A percentile compares a stretch with the other conserved stretches of the same genome.
These are phyloP conservation scores for Puccinia hordei DNA, from an alignment of 1,284 basidiomycete species.

Conservation along the genomic window DNA sequence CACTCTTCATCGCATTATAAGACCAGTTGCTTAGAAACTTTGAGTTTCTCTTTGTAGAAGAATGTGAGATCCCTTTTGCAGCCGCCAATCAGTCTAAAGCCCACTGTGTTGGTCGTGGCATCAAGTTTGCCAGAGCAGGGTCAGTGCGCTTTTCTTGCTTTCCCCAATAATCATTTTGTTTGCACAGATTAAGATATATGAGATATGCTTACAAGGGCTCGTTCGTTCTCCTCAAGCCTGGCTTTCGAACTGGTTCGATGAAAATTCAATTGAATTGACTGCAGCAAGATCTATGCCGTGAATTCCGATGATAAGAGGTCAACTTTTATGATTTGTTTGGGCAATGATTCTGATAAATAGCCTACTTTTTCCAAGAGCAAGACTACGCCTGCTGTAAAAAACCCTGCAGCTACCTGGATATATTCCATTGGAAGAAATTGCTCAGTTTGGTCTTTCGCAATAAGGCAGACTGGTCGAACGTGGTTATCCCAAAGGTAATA, in stretches of 20 bases:
- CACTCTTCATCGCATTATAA: not conserved
- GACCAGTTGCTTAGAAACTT: slow-evolving; percentile 8
- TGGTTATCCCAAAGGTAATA: not conserved
- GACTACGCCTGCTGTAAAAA: slow-evolving; percentile 69
- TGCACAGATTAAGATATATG: too few relatives aligned
- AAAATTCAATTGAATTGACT: slow-evolving; percentile 35
- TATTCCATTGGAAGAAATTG: not conserved
- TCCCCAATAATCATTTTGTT: not conserved
- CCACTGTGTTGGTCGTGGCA: slow-evolving; percentile 23
- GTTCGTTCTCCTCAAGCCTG: slow-evolving; percentile 19
- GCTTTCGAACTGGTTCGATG: slow-evolving; percentile 28
- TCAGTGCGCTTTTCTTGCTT: not conserved
- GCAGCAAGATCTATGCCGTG: slow-evolving; percentile 17
- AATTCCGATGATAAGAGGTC: not conserved
- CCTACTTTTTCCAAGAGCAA: slow-evolving; percentile 69
- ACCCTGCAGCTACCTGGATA: slow-evolving; percentile 58
- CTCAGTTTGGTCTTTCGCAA: not conserved
- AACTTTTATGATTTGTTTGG: not conserved
- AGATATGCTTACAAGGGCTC: slow-evolving; percentile 35
- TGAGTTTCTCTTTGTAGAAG: slow-evolving; percentile 23
- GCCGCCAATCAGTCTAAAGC: slow-evolving; percentile 52
- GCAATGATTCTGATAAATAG: not conserved
- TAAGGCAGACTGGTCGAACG: not conserved
- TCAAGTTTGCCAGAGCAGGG: not conserved
- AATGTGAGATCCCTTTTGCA: slow-evolving; percentile 44